Conservation (phyloP, 441 rosid species). For the Gossypium gossypioides region DNA sequence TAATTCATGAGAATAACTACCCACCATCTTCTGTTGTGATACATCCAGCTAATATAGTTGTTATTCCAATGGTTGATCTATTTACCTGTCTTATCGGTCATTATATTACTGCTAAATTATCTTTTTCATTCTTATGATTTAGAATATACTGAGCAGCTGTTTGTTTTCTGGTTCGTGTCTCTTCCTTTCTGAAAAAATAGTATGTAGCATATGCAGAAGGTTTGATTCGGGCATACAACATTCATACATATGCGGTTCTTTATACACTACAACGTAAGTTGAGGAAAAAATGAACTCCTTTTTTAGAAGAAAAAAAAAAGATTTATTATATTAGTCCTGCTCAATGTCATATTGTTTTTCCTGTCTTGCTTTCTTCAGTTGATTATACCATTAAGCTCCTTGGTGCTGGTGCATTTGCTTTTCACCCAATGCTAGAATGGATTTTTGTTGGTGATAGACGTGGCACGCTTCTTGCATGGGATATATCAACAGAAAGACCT, state of each 20-base stretch:
- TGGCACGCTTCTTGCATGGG: constrained; percentile 97
- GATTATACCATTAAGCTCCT: constrained; percentile 91
- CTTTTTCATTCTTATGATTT: constrained; percentile 11
- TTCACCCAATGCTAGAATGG: constrained; percentile 95
- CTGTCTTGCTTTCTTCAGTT: constrained; percentile 38
- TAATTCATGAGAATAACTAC: not conserved
- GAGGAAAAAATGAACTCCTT: constrained; percentile 8
- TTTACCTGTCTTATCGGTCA: not conserved
- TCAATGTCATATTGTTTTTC: constrained; percentile 1
- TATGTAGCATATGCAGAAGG: constrained; percentile 99
- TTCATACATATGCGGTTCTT: constrained; percentile 83
- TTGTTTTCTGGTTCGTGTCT: constrained; percentile 19
- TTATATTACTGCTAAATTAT: not conserved
- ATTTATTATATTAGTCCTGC: constrained; percentile 4
- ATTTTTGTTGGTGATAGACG: constrained; percentile 98
- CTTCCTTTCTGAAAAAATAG: constrained; percentile 31
- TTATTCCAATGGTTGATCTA: not conserved
- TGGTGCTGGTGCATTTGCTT: constrained; percentile 95
- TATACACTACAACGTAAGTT: constrained; percentile 88
- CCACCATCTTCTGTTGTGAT: not conserved
- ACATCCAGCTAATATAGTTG: not conserved
- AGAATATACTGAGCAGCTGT: constrained; percentile 1
- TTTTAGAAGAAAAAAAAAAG: not conserved
- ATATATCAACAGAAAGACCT: constrained; percentile 97
- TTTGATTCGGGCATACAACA: constrained; percentile 92